Evolutionary conservation across 176 grass and related monocot genomes (phyloP), one percentile per base, ranked within the genome.

Genomic region (Avena atlantica): DNA sequence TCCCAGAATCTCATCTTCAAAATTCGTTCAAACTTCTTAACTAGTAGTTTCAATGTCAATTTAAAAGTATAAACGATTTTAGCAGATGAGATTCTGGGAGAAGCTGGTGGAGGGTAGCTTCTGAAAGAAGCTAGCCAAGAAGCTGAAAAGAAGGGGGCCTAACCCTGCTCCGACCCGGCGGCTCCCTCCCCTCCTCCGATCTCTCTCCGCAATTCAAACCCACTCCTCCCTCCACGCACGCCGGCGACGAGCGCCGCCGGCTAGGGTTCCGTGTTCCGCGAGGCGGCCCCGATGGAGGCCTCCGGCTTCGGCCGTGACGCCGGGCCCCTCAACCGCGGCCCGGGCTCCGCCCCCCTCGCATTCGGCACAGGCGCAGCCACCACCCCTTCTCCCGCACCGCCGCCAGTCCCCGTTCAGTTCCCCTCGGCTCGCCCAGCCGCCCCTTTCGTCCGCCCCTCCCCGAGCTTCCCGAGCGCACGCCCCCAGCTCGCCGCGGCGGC

Each of bases 251-350:
- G 70, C 51, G 50, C 44, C 70, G 27, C 40, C 50, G 69, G 86
- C 86, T 88, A 91, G 90, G 90, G 82, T 88, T 91, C 69, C 14
- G 37, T 5, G 21, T 47, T 31, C 57, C 9, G 45, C 66, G 42
- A 14, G 25, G 71, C 53, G 16, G 84, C 4, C 12, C 34, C 80
- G 23, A 91, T 91, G 90, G 70, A 27, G 40, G 79, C 89, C 73
- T 91, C 86, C 16, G 81, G 82, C 5, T 91, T 88, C 61, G 89
- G 89, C 61, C 90, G 74, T 79, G 47, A 84, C 76, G 79, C 87
- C 5, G 83, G 87, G 55, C 87, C 90, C 37, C 76, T 81, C 66
- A 36, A 60, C 57, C 79, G 83, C 37, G 87, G 74, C 51, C 85
- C 76, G 13, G 87, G 87, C 56, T 62, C 90, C 63, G 55, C 87